These are phyloP conservation scores for Lentithecium fluviatile DNA, from an alignment of 495 filamentous ascomycete genomes.

Conservation along the genomic window DNA sequence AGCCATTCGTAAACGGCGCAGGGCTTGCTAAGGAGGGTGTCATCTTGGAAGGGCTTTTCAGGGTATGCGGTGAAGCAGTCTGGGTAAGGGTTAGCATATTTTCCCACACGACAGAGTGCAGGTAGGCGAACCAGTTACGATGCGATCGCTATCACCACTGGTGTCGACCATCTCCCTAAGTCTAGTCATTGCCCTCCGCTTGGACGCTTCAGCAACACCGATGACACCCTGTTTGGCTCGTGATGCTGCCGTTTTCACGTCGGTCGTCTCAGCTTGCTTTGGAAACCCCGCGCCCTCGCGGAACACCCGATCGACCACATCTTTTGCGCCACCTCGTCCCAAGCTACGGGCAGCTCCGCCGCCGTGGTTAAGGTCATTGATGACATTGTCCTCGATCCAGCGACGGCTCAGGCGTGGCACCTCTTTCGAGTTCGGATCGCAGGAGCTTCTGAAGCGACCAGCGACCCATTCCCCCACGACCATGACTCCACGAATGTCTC, in stretches of 20 bases:
- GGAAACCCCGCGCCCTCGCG: conserved; percentile 83
- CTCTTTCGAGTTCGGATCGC: conserved; percentile 33
- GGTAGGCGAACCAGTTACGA: conserved; percentile 69
- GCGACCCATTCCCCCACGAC: conserved; percentile 96
- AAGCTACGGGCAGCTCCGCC: conserved; percentile 74
- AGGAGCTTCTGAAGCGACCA: conserved; percentile 64
- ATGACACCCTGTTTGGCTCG: conserved; percentile 40
- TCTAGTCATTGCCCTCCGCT: conserved; percentile 72
- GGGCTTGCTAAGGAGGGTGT: conserved; percentile 85
- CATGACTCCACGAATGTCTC: conserved; percentile 88
- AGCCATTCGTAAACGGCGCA: conserved; percentile 88
- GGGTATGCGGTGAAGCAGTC: conserved; percentile 84
- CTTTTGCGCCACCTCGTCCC: conserved; percentile 73
- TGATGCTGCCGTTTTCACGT: conserved; percentile 34
- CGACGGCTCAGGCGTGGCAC: conserved; percentile 61
- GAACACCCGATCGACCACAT: conserved; percentile 83
- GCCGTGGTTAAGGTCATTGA: conserved; percentile 67
- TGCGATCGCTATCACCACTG: conserved; percentile 82
- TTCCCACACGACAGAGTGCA: neutral
- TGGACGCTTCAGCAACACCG: conserved; percentile 71
- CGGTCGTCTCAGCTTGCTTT: conserved; percentile 44
- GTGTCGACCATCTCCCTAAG: conserved; percentile 88
- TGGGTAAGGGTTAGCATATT: conserved; percentile 2
- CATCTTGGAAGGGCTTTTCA: conserved; percentile 84
- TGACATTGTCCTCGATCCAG: conserved; percentile 80